A percentile compares a stretch with the other conserved stretches of the same genome.
Conservation (phyloP, 2,329 filamentous ascomycete species). For the Metarhizium robertsii region DNA sequence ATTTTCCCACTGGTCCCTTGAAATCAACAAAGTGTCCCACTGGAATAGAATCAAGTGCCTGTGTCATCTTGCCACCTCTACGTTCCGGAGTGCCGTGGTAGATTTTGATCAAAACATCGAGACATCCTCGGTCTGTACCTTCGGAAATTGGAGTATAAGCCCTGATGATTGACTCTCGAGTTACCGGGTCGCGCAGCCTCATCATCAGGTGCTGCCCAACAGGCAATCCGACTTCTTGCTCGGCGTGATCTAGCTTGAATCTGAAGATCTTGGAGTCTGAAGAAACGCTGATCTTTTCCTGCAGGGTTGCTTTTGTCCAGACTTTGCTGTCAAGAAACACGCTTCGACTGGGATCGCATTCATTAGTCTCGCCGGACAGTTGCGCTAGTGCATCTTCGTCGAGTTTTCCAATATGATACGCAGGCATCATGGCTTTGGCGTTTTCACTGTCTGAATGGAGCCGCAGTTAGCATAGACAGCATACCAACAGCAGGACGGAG, state of each 20-base stretch:
- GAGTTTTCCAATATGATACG: constrained; percentile 76
- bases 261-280: constrained; percentile 74
- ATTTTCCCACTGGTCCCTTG: constrained; percentile 81
- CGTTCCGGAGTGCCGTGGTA: constrained; percentile 53
- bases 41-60: constrained; percentile 63
- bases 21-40: constrained; percentile 69
- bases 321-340: constrained; percentile 61
- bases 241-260: constrained; percentile 64
- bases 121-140: constrained; percentile 44
- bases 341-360: constrained; percentile 33
- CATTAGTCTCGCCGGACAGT: constrained; percentile 35
- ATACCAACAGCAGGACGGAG: background rate
- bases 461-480: constrained; percentile 13
- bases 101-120: constrained; percentile 75
- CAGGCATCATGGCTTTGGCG: constrained; percentile 80
- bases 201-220: constrained; percentile 84
- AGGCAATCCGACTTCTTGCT: constrained; percentile 66
- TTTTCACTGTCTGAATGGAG: constrained; percentile 69
- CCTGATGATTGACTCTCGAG: constrained; percentile 65
- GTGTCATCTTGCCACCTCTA: constrained; percentile 72
- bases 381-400: constrained; percentile 45
- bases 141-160: constrained; percentile 80
- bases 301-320: constrained; percentile 67
- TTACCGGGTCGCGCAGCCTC: constrained; percentile 63
- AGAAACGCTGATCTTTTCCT: constrained; percentile 60